Percentiles rank a stretch among this genome's conserved stretches.
phyloP scores from a whole-genome alignment of 1,284 basidiomycete genomes.

The Lentinula novae-zelandiae region DNA sequence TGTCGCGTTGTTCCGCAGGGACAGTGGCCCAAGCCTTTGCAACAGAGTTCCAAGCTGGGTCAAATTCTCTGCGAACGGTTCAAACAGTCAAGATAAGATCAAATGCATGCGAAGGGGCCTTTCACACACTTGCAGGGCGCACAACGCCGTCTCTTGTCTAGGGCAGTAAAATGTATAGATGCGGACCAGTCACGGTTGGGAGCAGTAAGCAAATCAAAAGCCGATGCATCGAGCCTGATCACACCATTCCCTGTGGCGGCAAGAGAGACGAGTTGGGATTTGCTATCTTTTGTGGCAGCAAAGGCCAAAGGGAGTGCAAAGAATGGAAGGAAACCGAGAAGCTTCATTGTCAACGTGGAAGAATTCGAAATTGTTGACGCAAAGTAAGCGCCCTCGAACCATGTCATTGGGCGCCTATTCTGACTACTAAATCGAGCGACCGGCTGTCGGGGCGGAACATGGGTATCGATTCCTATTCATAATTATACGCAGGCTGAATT shows the following conservation, averaged over 20 bases:
- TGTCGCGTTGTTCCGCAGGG: conserved; percentile 57
- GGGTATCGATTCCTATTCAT: too few species aligned
- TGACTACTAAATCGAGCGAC: too few species aligned
- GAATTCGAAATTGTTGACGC: background rate
- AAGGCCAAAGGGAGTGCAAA: conserved; percentile 46
- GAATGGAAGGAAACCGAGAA: conserved; percentile 26
- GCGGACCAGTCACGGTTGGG: conserved; percentile 82
- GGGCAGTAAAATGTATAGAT: conserved; percentile 81
- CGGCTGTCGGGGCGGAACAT: too few species aligned
- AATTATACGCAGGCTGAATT: too few species aligned
- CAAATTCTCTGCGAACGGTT: conserved; percentile 63
- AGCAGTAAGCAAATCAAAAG: conserved; percentile 74
- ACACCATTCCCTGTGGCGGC: conserved; percentile 72
- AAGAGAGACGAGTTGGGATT: conserved; percentile 56
- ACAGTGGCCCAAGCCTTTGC: conserved; percentile 76
- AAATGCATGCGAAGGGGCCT: background rate
- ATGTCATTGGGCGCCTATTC: too few species aligned
- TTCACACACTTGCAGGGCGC: conserved; percentile 68
- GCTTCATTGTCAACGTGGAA: conserved; percentile 20
- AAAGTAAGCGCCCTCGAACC: background rate
- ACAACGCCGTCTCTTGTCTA: conserved; percentile 75
- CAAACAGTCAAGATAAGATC: conserved; percentile 8
- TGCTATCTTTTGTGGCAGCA: conserved; percentile 36
- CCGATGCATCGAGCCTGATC: conserved; percentile 71
- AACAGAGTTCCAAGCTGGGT: conserved; percentile 75